Evolutionary conservation across 2,329 filamentous ascomycete genomes (phyloP).

Genomic region (Shiraia sp.): DNA sequence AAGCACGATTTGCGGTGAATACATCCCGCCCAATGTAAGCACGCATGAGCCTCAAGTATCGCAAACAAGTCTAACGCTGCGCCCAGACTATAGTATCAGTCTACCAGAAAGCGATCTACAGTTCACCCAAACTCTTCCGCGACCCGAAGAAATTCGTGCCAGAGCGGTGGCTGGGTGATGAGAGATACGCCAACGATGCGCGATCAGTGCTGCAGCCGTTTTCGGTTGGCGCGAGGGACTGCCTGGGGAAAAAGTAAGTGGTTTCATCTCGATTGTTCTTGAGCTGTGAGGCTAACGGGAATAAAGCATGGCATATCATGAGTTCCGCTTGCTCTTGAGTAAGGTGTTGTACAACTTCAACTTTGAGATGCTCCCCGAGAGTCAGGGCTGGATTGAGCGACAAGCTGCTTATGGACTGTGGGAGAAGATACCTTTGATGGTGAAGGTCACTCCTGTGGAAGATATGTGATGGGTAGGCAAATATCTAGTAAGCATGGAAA

Average conservation of each 20-base stretch:
- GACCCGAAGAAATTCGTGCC: constrained; percentile 26
- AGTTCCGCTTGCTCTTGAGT: constrained; percentile 24
- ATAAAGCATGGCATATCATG: constrained; percentile 26
- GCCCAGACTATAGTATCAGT: constrained; percentile 12
- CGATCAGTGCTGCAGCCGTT: constrained; percentile 22
- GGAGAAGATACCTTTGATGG: constrained; percentile 27
- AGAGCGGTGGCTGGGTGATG: constrained; percentile 33
- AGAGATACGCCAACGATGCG: constrained; percentile 13
- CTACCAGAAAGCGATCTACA: constrained; percentile 10
- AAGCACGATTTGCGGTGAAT: constrained; percentile 34
- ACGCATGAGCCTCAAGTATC: neutral
- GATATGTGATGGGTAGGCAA: too few species aligned
- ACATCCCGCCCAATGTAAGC: constrained; percentile 27
- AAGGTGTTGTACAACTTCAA: constrained; percentile 22
- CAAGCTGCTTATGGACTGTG: constrained; percentile 33
- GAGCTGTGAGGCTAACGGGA: neutral
- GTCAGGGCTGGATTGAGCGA: constrained; percentile 20
- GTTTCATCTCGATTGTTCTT: neutral
- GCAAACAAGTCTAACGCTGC: neutral
- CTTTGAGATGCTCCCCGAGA: constrained; percentile 6
- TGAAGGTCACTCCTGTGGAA: constrained; percentile 7
- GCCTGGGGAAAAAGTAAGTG: constrained; percentile 32
- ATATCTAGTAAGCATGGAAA: too few species aligned
- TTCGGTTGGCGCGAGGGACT: constrained; percentile 21
- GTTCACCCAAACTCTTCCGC: constrained; percentile 17